Conservation (phyloP, 306 rosid genomes). For the Styphnolobium japonicum region DNA sequence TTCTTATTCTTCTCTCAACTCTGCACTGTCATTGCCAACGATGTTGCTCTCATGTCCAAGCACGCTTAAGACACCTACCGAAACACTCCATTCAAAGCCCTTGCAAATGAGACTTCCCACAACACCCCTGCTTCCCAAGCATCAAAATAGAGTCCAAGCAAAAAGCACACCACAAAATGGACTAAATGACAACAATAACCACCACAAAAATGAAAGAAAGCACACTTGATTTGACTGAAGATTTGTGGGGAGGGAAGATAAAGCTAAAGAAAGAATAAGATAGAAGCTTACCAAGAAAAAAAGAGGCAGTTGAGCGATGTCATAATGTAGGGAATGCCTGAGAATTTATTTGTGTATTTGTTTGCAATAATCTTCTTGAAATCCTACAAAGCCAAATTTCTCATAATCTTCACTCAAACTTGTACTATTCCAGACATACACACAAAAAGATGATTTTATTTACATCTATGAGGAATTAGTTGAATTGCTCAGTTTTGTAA, state of each 20-base stretch:
- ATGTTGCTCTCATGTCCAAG: too few relatives aligned
- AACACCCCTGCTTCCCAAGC: too few relatives aligned
- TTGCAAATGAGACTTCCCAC: too few relatives aligned
- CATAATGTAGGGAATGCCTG: conserved; percentile 86
- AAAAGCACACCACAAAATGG: too few relatives aligned
- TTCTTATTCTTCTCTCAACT: too few relatives aligned
- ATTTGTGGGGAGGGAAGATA: background rate
- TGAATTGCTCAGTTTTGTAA: background rate
- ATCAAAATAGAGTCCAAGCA: too few relatives aligned
- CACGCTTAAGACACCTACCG: too few relatives aligned
- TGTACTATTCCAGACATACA: background rate
- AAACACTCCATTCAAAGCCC: too few relatives aligned
- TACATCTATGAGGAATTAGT: background rate
- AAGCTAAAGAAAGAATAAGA: background rate
- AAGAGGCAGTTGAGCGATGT: conserved; percentile 85
- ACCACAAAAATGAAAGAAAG: background rate
- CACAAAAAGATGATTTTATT: background rate
- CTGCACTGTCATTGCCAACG: too few relatives aligned
- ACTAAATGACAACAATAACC: background rate
- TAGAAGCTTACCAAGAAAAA: conserved; percentile 60
- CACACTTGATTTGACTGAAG: background rate
- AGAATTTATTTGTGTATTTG: conserved; percentile 67
- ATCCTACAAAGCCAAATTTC: conserved; percentile 39
- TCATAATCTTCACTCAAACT: background rate
- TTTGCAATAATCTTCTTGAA: conserved; percentile 61